Base-by-base conservation (phyloP, 306 rosid species). In the Elaeagnus macrophylla region DNA sequence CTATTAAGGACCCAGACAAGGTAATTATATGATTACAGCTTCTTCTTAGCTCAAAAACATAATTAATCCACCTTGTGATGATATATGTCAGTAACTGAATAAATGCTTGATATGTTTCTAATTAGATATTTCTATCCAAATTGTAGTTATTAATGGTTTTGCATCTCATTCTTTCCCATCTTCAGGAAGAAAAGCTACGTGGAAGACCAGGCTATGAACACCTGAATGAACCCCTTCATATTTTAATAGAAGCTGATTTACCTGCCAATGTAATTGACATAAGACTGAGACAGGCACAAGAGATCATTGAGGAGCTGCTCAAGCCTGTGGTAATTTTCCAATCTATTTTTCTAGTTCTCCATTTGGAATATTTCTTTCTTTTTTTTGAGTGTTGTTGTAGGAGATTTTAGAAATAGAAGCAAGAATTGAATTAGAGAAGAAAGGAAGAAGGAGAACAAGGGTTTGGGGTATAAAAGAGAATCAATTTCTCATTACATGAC, bases 201-300 rank as follows among this genome's bases (percentile, higher is more conserved):
- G 95, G 97, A 85, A 73, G 94, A 64, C 97, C 97, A 10, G 97
- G 97, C 70, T 89, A 89, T 67, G 97, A 89, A 70, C 97, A 89
- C 67, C 84, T 89, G 68, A 89, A 81, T 37, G 97, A 89, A 67
- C 94, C 94, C 1, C 88, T 89, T 47, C 97, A 89, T 72, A 89
- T 89, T 65, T 73, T 89, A 67, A 85, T 89, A 18, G 97, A 89
- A 70, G 97, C 89, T 15, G 97, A 89, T 70, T 81, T 89, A 51
- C 95, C 95, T 62, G 94, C 83, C 59, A 89, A 73, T 71, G 56
- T 89, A 64, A 85, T 81, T 68, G 97, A 85, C 56, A 39, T 83
- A n/a, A 83, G 85, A 79, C 87, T 89, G 74, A 79, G 94, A 66
- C 97, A 89, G 75, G 97, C 97, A 9, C 97, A 85, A 61, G 97